These are phyloP conservation scores for Diplodia mutila DNA, from an alignment of 2,329 filamentous ascomycete species.

Conservation along the genomic window DNA sequence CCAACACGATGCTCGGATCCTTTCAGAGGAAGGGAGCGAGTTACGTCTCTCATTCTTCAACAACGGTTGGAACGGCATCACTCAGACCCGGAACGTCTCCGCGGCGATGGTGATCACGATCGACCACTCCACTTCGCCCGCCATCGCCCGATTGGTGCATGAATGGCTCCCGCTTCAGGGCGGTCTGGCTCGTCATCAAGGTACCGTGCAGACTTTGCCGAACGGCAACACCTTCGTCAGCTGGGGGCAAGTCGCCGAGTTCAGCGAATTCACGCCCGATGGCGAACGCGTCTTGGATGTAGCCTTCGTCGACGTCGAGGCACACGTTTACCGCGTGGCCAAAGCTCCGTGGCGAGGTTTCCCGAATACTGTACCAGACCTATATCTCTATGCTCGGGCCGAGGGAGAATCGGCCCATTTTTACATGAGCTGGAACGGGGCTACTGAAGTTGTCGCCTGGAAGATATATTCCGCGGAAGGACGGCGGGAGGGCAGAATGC, in stretches of 20 bases:
- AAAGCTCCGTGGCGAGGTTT: background rate
- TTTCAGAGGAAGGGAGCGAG: background rate
- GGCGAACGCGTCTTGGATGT: constrained; percentile 37
- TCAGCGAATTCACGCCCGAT: constrained; percentile 38
- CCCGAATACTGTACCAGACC: background rate
- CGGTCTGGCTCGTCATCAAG: constrained; percentile 40
- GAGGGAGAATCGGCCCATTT: background rate
- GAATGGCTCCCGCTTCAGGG: background rate
- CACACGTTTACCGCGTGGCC: background rate
- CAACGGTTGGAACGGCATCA: constrained; percentile 44
- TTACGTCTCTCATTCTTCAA: constrained; percentile 54
- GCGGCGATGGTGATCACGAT: background rate
- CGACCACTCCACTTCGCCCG: constrained; percentile 2
- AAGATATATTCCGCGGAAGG: background rate
- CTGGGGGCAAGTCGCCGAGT: constrained; percentile 42
- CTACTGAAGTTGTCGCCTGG: background rate
- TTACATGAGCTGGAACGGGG: constrained; percentile 1
- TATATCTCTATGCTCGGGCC: background rate
- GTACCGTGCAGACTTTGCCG: constrained; percentile 49
- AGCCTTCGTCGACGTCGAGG: background rate
- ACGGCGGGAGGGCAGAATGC: background rate
- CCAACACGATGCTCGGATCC: constrained; percentile 18
- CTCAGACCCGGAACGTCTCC: constrained; percentile 30
- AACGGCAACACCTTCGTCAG: constrained; percentile 43
- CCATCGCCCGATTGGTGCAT: background rate